phyloP scores from a whole-genome alignment of 2,329 filamentous ascomycete genomes.

The Dryadomyces quercivorus region DNA sequence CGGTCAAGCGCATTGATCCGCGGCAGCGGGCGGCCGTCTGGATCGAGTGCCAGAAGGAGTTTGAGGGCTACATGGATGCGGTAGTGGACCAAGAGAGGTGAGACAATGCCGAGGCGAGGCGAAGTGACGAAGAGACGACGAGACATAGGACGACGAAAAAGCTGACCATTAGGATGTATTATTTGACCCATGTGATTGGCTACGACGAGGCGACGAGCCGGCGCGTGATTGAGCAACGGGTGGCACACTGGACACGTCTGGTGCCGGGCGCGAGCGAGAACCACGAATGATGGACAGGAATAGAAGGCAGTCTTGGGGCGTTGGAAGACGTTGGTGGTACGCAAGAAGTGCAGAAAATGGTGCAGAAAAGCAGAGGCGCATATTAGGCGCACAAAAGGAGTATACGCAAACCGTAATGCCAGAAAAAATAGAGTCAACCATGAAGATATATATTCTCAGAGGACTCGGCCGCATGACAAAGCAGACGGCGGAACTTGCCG shows the following conservation, averaged over 20 bases:
- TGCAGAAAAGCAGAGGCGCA: too few species aligned
- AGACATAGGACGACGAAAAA: not conserved
- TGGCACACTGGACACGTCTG: conserved; percentile 12
- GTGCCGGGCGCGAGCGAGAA: conserved; percentile 16
- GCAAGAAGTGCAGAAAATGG: too few species aligned
- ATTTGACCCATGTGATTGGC: conserved; percentile 38
- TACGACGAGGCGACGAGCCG: conserved; percentile 41
- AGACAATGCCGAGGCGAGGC: conserved; percentile 22
- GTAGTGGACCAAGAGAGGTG: conserved; percentile 68
- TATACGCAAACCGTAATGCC: too few species aligned
- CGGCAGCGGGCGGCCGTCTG: conserved; percentile 53
- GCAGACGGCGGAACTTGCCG: too few species aligned
- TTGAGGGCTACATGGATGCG: conserved; percentile 57
- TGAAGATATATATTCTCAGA: too few species aligned
- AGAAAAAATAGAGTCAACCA: too few species aligned
- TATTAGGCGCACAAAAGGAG: too few species aligned
- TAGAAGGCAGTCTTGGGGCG: not conserved
- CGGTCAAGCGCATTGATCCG: conserved; percentile 69
- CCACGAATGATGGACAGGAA: conserved; percentile 6
- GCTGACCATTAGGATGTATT: conserved; percentile 28
- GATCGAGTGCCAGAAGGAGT: conserved; percentile 63
- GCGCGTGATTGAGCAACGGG: conserved; percentile 30
- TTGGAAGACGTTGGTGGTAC: too few species aligned
- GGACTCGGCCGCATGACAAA: too few species aligned
- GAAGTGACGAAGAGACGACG: not conserved